Conservation (phyloP, 1,139 yeast genomes). For the Pichia sp. region DNA sequence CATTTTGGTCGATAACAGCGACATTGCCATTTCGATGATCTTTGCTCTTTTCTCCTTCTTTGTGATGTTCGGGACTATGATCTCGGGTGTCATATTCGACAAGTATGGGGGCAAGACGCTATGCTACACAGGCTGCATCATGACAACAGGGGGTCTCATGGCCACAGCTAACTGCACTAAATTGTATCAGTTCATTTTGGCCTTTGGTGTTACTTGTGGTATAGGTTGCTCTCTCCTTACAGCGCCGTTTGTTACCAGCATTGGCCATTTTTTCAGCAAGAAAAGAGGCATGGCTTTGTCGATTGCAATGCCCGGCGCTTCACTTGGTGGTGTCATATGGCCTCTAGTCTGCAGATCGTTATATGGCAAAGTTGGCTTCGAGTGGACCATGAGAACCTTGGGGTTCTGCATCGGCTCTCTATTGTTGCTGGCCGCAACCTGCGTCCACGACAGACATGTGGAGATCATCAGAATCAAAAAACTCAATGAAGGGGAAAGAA, state of each 20-base stretch:
- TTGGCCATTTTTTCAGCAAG: constrained; percentile 54
- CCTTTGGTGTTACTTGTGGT: constrained; percentile 54
- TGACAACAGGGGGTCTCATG: constrained; percentile 49
- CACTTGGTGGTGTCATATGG: constrained; percentile 61
- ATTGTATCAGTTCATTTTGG: constrained; percentile 54
- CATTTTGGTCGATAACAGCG: constrained; percentile 40
- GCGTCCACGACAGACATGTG: constrained; percentile 44
- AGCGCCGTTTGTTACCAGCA: constrained; percentile 55
- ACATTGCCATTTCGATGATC: constrained; percentile 61
- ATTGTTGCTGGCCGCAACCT: constrained; percentile 36
- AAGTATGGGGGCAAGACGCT: constrained; percentile 51
- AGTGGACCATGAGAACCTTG: constrained; percentile 58
- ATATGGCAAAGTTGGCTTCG: constrained; percentile 51
- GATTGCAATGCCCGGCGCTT: constrained; percentile 59
- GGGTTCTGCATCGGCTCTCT: constrained; percentile 46
- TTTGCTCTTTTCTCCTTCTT: constrained; percentile 57
- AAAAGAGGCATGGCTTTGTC: constrained; percentile 61
- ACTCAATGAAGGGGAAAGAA: constrained; percentile 9
- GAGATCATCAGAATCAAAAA: constrained; percentile 8
- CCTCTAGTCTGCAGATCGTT: constrained; percentile 55
- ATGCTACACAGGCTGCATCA: constrained; percentile 41
- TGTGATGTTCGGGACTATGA: constrained; percentile 50
- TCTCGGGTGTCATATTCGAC: constrained; percentile 64
- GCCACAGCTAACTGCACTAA: constrained; percentile 50
- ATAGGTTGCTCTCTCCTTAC: constrained; percentile 55